Evolutionary conservation across 208 protist species (phyloP).

Genomic region (Phytomonas francai): DNA sequence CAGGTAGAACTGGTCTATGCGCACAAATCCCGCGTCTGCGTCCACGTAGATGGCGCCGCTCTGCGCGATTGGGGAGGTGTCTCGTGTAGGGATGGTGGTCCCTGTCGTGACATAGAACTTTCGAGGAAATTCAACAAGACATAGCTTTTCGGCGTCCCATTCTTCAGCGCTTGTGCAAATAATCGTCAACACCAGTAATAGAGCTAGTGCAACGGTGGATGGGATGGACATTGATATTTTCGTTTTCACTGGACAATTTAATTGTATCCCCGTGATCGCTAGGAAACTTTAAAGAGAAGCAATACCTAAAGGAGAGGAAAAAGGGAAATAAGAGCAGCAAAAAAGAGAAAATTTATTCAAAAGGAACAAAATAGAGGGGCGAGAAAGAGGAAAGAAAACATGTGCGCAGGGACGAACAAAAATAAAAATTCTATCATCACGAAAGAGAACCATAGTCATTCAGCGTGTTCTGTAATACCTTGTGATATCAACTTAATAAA

Average conservation of each 20-base stretch:
- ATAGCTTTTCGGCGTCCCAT: conserved; percentile 3
- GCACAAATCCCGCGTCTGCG: conserved; percentile 5
- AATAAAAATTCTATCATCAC: conserved; percentile 7
- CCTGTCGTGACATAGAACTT: conserved; percentile 26
- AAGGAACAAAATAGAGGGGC: conserved; percentile 8
- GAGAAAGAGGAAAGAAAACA: conserved; percentile 5
- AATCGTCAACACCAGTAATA: conserved; percentile 7
- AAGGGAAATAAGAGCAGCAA: conserved; percentile 7
- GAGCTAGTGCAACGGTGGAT: neutral
- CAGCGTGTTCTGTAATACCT: neutral
- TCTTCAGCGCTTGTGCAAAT: neutral
- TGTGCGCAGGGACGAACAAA: conserved; percentile 7
- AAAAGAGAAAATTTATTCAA: conserved; percentile 12
- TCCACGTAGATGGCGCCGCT: conserved; percentile 32
- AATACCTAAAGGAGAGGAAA: conserved; percentile 4
- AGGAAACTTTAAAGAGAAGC: neutral
- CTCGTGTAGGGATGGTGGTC: conserved; percentile 19
- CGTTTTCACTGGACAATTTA: neutral
- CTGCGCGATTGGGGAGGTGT: conserved; percentile 16
- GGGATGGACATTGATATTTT: conserved; percentile 1
- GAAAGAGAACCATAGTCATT: neutral
- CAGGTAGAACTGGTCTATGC: conserved; percentile 23
- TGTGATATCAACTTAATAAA: neutral
- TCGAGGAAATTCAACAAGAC: conserved; percentile 17
- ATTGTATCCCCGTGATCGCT: too few species aligned